phyloP scores from a whole-genome alignment of 2,329 filamentous ascomycete genomes.

The Torrubiellomyces zombiae region DNA sequence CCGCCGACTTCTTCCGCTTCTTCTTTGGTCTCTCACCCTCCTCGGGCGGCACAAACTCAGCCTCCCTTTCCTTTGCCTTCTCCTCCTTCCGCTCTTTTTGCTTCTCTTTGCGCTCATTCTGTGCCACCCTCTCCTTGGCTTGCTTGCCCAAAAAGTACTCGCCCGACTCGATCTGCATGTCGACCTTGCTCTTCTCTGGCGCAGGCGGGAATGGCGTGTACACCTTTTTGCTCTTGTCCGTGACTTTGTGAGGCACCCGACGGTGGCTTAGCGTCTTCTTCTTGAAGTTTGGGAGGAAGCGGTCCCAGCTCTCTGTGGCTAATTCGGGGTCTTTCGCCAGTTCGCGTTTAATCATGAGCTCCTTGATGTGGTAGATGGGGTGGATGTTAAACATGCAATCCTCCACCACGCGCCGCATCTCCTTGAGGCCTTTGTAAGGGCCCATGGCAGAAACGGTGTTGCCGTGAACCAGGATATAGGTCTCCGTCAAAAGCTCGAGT shows the following conservation, averaged over 20 bases:
- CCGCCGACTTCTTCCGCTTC: constrained; percentile 40
- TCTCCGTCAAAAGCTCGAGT: constrained; percentile 76
- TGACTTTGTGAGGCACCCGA: constrained; percentile 66
- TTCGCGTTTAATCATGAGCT: constrained; percentile 86
- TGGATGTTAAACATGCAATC: constrained; percentile 97
- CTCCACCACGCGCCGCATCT: constrained; percentile 74
- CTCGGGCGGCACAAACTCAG: constrained; percentile 74
- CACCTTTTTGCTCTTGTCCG: constrained; percentile 81
- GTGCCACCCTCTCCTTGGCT: constrained; percentile 69
- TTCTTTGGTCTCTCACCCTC: constrained; percentile 51
- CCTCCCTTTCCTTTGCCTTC: constrained; percentile 68
- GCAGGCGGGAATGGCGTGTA: constrained; percentile 97
- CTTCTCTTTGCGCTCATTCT: constrained; percentile 67
- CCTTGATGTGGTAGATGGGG: constrained; percentile 66
- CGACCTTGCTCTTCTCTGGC: constrained; percentile 97
- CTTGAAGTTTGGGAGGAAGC: constrained; percentile 95
- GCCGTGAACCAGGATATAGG: constrained; percentile 89
- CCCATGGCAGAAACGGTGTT: constrained; percentile 93
- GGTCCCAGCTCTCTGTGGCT: constrained; percentile 80
- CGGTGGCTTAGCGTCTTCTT: constrained; percentile 78
- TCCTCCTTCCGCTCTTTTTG: constrained; percentile 79
- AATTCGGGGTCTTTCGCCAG: constrained; percentile 78
- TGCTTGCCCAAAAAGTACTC: constrained; percentile 93
- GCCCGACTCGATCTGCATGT: constrained; percentile 92
- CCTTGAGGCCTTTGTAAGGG: constrained; percentile 81